Evolutionary conservation across 2,329 filamentous ascomycete species (phyloP).

Genomic region (Botrytis deweyae): DNA sequence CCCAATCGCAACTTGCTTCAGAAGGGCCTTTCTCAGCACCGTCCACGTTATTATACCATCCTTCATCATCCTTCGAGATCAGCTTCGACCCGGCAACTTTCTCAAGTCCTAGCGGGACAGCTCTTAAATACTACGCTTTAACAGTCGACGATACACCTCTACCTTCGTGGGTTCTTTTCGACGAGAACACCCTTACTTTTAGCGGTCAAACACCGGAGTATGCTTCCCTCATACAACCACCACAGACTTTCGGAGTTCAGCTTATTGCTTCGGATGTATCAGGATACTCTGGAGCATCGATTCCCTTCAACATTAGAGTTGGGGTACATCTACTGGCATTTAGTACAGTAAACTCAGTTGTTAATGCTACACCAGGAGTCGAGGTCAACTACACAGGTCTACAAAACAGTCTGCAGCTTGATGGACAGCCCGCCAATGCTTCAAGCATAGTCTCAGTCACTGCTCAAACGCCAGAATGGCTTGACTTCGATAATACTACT

Average conservation of each 20-base stretch:
- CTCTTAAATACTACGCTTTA: slow-evolving; percentile 72
- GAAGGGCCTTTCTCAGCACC: slow-evolving; percentile 62
- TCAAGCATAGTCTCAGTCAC: slow-evolving; percentile 53
- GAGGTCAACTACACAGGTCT: slow-evolving; percentile 55
- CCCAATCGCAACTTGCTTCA: slow-evolving; percentile 56
- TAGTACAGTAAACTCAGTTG: slow-evolving; percentile 52
- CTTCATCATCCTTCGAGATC: slow-evolving; percentile 54
- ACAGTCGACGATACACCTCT: slow-evolving; percentile 77
- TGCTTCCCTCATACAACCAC: slow-evolving; percentile 61
- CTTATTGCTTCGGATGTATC: slow-evolving; percentile 76
- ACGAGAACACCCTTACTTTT: slow-evolving; percentile 62
- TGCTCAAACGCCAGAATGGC: slow-evolving; percentile 64
- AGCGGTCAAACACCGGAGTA: slow-evolving; percentile 67
- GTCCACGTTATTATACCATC: slow-evolving; percentile 56
- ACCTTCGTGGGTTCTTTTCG: slow-evolving; percentile 81
- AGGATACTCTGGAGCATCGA: slow-evolving; percentile 68
- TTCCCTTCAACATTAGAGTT: slow-evolving; percentile 70
- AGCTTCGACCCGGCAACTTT: slow-evolving; percentile 62
- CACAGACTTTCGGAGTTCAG: slow-evolving; percentile 69
- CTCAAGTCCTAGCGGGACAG: slow-evolving; percentile 42
- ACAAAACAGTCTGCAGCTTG: slow-evolving; percentile 53
- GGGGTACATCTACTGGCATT: slow-evolving; percentile 69
- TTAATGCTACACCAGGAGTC: slow-evolving; percentile 57
- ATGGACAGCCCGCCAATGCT: slow-evolving; percentile 51
- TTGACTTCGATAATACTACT: slow-evolving; percentile 61